These are phyloP conservation scores for Phialocephala sp. DNA, from an alignment of 2,329 filamentous ascomycete genomes.

Conservation along the genomic window DNA sequence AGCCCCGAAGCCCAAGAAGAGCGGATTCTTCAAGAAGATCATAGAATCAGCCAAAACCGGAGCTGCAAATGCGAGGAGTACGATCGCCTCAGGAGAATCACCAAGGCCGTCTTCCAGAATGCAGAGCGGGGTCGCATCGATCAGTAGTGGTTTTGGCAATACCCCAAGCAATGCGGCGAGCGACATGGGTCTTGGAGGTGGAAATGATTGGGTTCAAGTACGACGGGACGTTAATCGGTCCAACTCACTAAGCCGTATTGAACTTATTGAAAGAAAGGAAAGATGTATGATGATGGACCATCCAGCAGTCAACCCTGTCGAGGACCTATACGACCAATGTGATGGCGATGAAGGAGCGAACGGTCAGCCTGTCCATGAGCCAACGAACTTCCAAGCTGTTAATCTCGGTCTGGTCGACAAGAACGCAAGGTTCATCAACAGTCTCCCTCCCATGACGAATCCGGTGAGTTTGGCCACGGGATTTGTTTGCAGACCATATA, in stretches of 20 bases:
- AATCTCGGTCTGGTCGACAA: slow-evolving; percentile 93
- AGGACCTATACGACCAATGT: slow-evolving; percentile 82
- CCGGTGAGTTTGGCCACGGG: slow-evolving; percentile 83
- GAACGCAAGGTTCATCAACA: slow-evolving; percentile 88
- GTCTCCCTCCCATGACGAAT: slow-evolving; percentile 80
- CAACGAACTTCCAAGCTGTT: slow-evolving; percentile 79
- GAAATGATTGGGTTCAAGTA: slow-evolving; percentile 95
- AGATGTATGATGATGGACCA: slow-evolving; percentile 95
- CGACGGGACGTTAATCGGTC: slow-evolving; percentile 94
- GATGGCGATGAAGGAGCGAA: slow-evolving; percentile 91
- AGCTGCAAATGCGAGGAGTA: slow-evolving; percentile 86
- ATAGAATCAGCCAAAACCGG: slow-evolving; percentile 93
- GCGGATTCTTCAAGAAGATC: slow-evolving; percentile 94
- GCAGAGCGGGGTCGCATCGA: slow-evolving; percentile 50
- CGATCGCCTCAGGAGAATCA: slow-evolving; percentile 70
- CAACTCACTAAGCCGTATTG: slow-evolving; percentile 89
- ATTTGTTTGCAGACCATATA: slow-evolving; percentile 91
- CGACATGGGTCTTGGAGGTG: slow-evolving; percentile 71
- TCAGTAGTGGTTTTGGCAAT: slow-evolving; percentile 54
- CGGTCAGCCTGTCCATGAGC: slow-evolving; percentile 79
- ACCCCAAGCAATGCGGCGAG: slow-evolving; percentile 58
- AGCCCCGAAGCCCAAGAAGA: slow-evolving; percentile 78
- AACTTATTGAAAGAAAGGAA: slow-evolving; percentile 82
- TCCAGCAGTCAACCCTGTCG: slow-evolving; percentile 84
- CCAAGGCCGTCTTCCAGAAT: slow-evolving; percentile 43